Evolutionary conservation across 2,329 filamentous ascomycete species (phyloP), one percentile per base, ranked within the genome.

Genomic region (Colletotrichum cordylinicola): DNA sequence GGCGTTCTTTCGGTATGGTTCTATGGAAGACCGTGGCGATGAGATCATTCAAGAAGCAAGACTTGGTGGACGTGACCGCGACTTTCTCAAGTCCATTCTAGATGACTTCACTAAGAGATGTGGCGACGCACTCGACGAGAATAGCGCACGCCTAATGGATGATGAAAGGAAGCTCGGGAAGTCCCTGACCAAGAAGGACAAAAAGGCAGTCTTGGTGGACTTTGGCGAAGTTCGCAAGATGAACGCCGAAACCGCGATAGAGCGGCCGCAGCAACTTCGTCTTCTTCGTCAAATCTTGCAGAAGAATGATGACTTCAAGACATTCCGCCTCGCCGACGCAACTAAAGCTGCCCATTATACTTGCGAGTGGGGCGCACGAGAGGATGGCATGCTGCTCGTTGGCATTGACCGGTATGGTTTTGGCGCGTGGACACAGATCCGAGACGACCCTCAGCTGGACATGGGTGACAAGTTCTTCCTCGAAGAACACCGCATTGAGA

Each of bases 401-500:
- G 97, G 97, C 75, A 98, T 99, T 78, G 93, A 96, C 79, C 93
- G 94, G 72, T 96, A 99, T 82, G 97, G 97, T 3, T 98, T 98
- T 82, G 98, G 98, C 72, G 96, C 96, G 4, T 99, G 97, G 97
- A 91, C 94, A 2, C 94, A 96, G 79, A 98, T 99, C 80, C 93
- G 97, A 8, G 97, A 99, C 80, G 97, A 99, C 81, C 87, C 91
- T 2, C 96, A 98, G 37, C 91, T 99, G 27, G 94, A 93, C 10
- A 93, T 99, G 87, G 87, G 88, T 2, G 96, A 98, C 80, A 98
- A 98, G 82, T 95, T 98, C 83, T 99, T 98, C 86, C 87, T 99
- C 2, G 97, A 99, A 83, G 98, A 99, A 84, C 96, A 98, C 83
- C 94, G 96, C n/a, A 96, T 98, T 21, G 97, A 98, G 84, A 97